These are phyloP conservation scores for Hemileccinum impolitum DNA, from an alignment of 768 basidiomycete species.

Conservation along the genomic window DNA sequence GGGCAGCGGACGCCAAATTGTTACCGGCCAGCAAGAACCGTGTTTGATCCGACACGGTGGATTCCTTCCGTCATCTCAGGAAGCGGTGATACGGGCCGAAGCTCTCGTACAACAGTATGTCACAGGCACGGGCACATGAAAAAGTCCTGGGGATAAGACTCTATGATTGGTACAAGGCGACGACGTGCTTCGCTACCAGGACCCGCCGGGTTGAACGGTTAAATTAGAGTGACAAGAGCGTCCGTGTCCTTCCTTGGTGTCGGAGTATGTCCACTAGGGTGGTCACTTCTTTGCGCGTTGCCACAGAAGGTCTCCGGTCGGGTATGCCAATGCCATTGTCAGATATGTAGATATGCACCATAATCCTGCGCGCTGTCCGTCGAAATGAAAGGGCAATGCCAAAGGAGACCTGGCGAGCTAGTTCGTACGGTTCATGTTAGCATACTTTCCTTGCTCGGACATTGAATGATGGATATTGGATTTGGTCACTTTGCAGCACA, in stretches of 20 bases:
- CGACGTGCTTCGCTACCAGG: background rate
- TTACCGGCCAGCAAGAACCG: conserved; percentile 13
- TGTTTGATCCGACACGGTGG: conserved; percentile 1
- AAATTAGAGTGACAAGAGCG: conserved; percentile 2
- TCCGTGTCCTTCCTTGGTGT: conserved; percentile 1
- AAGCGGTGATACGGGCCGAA: conserved; percentile 4
- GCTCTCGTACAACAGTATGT: conserved; percentile 10
- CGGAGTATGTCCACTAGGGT: background rate
- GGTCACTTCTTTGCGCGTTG: background rate
- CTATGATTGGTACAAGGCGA: conserved; percentile 3
- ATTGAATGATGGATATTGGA: background rate
- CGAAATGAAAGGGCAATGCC: background rate
- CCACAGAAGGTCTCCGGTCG: background rate
- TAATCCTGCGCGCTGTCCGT: background rate
- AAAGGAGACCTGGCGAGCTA: background rate
- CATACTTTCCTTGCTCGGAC: conserved; percentile 2
- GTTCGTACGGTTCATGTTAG: background rate
- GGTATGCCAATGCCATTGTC: background rate
- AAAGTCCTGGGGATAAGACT: conserved; percentile 3
- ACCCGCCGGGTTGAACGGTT: conserved; percentile 5
- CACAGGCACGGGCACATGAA: conserved; percentile 4
- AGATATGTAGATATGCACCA: background rate
- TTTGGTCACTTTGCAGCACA: background rate
- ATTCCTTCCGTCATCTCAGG: conserved; percentile 8
- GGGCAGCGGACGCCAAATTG: conserved; percentile 7